phyloP scores from a whole-genome alignment of 2,329 filamentous ascomycete species.

The Chalaropsis thielavioides region DNA sequence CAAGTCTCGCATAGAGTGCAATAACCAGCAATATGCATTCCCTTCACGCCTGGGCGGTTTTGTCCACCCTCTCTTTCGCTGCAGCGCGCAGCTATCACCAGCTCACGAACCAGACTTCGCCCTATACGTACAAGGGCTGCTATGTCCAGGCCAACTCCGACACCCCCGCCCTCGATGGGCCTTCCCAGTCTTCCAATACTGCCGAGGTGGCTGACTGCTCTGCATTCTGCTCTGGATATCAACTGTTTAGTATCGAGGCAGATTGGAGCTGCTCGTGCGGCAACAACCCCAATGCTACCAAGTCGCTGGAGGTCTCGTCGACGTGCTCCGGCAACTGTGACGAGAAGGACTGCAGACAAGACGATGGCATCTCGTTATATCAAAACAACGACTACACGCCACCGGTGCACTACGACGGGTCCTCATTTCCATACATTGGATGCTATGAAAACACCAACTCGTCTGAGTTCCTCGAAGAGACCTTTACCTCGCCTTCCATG shows the following conservation, averaged over 20 bases:
- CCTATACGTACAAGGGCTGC: constrained; percentile 3
- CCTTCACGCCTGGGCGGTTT: neutral
- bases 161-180: neutral
- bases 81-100: neutral
- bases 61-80: neutral
- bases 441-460: constrained; percentile 1
- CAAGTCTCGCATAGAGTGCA: neutral
- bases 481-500: constrained; percentile 7
- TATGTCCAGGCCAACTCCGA: neutral
- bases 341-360: neutral
- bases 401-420: neutral
- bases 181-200: neutral
- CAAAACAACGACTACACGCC: neutral
- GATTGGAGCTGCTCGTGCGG: neutral
- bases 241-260: constrained; percentile 1
- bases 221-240: neutral
- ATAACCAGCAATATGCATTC: neutral
- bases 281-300: neutral
- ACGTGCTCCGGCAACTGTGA: neutral
- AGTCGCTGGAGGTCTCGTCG: neutral
- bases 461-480: neutral
- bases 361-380: neutral
- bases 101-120: neutral
- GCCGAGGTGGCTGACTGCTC: neutral
- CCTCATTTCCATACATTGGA: constrained; percentile 10